Percentiles rank a stretch among this genome's conserved stretches.
Evolutionary conservation across 1,284 basidiomycete genomes (phyloP).

Genomic region (Termitomyces sp.): DNA sequence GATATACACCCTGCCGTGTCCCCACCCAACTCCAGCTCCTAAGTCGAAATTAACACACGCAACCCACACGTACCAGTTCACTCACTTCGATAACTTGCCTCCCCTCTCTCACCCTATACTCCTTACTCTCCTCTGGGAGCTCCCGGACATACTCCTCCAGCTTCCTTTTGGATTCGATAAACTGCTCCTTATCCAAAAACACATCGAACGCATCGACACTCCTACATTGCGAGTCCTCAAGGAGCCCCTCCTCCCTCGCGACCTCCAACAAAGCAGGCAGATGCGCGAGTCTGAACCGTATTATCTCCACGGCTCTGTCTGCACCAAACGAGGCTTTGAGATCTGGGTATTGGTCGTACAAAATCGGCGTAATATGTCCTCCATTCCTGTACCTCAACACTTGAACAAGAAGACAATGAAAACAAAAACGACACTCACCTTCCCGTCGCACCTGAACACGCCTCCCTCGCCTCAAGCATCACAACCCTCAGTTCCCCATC

Average conservation of each 20-base stretch:
- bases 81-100: conserved; percentile 32
- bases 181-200: conserved; percentile 35
- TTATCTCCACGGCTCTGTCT: conserved; percentile 46
- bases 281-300: conserved; percentile 59
- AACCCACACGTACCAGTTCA: neutral
- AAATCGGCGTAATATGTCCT: conserved; percentile 60
- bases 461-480: conserved; percentile 66
- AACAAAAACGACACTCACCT: too few relatives aligned
- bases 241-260: conserved; percentile 43
- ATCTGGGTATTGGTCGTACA: conserved; percentile 56
- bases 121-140: conserved; percentile 38
- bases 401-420: too few relatives aligned
- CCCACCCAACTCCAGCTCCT: conserved; percentile 42
- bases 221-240: conserved; percentile 43
- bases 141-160: conserved; percentile 39
- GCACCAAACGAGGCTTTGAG: conserved; percentile 45
- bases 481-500: conserved; percentile 32
- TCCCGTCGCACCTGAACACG: conserved; percentile 67
- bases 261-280: conserved; percentile 41
- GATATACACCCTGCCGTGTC: conserved; percentile 42
- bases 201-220: conserved; percentile 49
- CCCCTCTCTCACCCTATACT: conserved; percentile 34
- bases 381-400: conserved; percentile 54
- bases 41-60: neutral
- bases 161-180: conserved; percentile 34